Evolutionary conservation across 148 eudicot genomes (phyloP), one percentile per base, ranked within the genome.

Genomic region (Polygonum maritimum): DNA sequence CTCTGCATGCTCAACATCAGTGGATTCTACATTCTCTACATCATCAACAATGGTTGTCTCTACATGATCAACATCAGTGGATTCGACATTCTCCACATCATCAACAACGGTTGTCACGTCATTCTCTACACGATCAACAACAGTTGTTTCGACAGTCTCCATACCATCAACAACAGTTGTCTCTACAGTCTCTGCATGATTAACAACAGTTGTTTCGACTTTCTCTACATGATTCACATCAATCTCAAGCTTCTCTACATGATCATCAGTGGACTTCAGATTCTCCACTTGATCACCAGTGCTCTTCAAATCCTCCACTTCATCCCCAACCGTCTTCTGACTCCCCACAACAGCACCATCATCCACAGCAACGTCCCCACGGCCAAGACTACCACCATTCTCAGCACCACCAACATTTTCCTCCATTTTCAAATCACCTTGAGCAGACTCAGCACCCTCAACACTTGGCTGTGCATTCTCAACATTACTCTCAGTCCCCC

Each of bases 401-500:
- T 21, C 33, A 41, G 31, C 74, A 41, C 41, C 52, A 22, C 22
- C 49, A 71, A 71, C 52, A 71, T 71, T 71, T 31, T 19, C 74
- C 21, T 5, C 40, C 21, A 14, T 2, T 33, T 33, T 33, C 47
- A 41, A 7, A 69, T 69, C 44, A 35, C 19, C 36, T 65, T 65
- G 71, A 15, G 21, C 58, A 52, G 7, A 5, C 18, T 21, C 58
- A 52, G 4, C 16, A 52, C 58, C 21, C 58, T 2, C 73, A 12
- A 45, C 54, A 72, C 33, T 72, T 5, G 75, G 52, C 54, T 47
- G 75, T 19, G n/a, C 54, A 45, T 44, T 72, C n/a, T 44, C 91
- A 45, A 83, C 77, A 55, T 77, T 80, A 80, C 87, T 73, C 51
- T 85, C 87, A 63, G 81, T 67, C 79, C 80, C 55, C 31, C 48